Evolutionary conservation across 2,329 filamentous ascomycete genomes (phyloP).

Genomic region (Triangularia setosa): DNA sequence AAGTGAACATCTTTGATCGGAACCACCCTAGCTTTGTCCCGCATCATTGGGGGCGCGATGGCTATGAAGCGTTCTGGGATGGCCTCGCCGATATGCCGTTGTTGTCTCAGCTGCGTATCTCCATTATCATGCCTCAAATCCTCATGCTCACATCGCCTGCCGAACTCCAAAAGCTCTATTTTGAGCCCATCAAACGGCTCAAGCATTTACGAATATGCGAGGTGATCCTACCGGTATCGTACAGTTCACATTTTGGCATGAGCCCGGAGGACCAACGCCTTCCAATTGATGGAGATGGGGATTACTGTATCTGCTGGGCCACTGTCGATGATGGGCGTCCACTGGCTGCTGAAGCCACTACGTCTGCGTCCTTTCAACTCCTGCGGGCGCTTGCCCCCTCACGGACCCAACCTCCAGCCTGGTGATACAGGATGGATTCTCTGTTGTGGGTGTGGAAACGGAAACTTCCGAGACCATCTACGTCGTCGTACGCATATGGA

Average conservation of each 20-base stretch:
- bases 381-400: not conserved
- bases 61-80: slow-evolving; percentile 19
- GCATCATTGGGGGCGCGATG: slow-evolving; percentile 14
- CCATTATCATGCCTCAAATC: slow-evolving; percentile 8
- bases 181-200: slow-evolving; percentile 15
- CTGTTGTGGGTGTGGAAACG: no score
- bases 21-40: slow-evolving; percentile 15
- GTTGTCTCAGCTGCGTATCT: slow-evolving; percentile 13
- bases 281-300: not conserved
- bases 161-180: slow-evolving; percentile 13
- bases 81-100: slow-evolving; percentile 18
- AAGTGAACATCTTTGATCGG: slow-evolving; percentile 11
- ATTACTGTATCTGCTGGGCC: slow-evolving; percentile 7
- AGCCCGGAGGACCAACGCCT: not conserved
- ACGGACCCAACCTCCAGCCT: not conserved
- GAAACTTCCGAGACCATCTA: not conserved
- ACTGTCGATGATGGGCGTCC: not conserved
- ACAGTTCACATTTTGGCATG: not conserved
- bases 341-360: not conserved
- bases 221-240: slow-evolving; percentile 12
- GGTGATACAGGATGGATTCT: not conserved
- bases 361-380: not conserved
- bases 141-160: not conserved
- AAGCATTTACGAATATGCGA: slow-evolving; percentile 13
- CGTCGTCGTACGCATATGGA: not conserved